Percentiles rank a stretch among this genome's conserved stretches.
Conservation (phyloP, 306 rosid species). For the Adenanthera pavonina region DNA sequence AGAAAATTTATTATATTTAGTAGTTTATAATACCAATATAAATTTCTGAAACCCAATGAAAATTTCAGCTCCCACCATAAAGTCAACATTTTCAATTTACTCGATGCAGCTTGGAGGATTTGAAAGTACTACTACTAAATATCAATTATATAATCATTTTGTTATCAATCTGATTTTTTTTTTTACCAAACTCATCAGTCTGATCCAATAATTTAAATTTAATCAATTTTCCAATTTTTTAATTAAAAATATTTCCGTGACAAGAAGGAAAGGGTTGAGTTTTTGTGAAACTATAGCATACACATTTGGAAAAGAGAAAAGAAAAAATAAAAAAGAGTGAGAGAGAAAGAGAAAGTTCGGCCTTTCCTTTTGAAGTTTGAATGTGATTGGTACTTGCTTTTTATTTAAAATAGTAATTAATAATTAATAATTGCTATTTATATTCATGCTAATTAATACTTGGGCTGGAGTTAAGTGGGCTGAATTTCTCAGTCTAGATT, state of each 20-base stretch:
- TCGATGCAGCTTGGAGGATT: not conserved
- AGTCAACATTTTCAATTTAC: not conserved
- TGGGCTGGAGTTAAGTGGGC: not conserved
- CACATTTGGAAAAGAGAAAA: constrained; percentile 21
- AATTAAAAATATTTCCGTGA: not conserved
- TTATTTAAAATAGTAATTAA: too few relatives aligned
- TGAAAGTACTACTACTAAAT: not conserved
- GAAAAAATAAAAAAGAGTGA: not conserved
- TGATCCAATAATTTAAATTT: not conserved
- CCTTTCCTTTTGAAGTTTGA: constrained; percentile 8
- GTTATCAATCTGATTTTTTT: not conserved
- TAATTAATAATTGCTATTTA: too few relatives aligned
- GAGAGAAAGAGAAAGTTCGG: not conserved
- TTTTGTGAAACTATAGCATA: not conserved
- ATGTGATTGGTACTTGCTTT: constrained; percentile 1
- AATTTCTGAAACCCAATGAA: not conserved
- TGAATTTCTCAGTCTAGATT: not conserved
- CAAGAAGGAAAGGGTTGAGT: not conserved
- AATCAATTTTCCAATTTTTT: not conserved
- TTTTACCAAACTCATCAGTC: too few relatives aligned
- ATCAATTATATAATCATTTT: not conserved
- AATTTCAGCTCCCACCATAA: not conserved
- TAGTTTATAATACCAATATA: not conserved
- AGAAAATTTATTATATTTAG: not conserved
- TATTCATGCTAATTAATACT: too few relatives aligned